Conservation (phyloP, 768 basidiomycete genomes). For the Trametes sanguinea region DNA sequence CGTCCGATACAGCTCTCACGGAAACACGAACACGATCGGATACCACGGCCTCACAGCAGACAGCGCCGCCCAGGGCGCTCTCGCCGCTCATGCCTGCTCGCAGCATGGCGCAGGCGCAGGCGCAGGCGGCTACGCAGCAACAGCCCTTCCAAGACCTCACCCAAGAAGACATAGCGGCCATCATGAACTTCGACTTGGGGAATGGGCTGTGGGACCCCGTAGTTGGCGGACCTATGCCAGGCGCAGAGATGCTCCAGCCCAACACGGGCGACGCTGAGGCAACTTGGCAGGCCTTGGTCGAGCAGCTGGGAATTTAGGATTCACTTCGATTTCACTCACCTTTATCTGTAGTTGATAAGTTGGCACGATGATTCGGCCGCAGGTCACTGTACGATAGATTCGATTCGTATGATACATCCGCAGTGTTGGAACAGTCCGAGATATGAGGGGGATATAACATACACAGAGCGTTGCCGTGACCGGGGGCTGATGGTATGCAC, state of each 20-base stretch:
- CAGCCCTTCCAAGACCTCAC: neutral
- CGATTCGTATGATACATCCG: no score
- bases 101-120: neutral
- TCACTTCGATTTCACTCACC: neutral
- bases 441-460: no score
- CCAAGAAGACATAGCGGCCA: conserved; percentile 15
- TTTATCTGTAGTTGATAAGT: neutral
- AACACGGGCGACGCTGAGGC: conserved; percentile 49
- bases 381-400: no score
- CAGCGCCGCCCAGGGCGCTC: no score
- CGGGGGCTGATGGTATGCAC: no score
- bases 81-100: neutral
- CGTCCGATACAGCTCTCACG: neutral
- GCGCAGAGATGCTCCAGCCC: conserved; percentile 5
- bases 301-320: conserved; percentile 52
- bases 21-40: no score
- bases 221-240: neutral
- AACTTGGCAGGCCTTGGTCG: conserved; percentile 66
- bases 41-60: no score
- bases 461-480: no score
- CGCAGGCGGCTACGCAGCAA: neutral
- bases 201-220: neutral
- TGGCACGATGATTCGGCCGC: no score
- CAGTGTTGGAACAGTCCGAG: no score
- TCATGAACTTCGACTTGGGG: neutral